Evolutionary conservation across 176 grass and related monocot genomes (phyloP).

Genomic region (Bolboschoenus planiculmis): DNA sequence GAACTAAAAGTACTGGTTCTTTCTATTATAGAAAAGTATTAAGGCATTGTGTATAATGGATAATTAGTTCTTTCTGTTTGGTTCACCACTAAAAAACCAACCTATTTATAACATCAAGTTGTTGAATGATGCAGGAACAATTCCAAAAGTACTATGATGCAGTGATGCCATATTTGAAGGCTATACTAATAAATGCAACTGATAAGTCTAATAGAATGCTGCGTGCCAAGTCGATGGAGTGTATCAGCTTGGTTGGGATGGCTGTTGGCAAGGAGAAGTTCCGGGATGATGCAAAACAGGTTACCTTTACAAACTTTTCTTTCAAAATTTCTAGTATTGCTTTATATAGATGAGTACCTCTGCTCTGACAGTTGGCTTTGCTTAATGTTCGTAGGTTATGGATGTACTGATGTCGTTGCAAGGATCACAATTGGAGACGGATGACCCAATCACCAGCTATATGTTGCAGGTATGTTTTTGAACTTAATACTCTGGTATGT

Average conservation of each 20-base stretch:
- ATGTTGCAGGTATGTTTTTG: constrained; percentile 75
- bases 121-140: constrained; percentile 52
- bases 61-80: neutral
- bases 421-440: constrained; percentile 93
- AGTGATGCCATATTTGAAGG: constrained; percentile 97
- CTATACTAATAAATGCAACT: constrained; percentile 96
- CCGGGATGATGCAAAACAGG: constrained; percentile 96
- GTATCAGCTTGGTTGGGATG: constrained; percentile 99
- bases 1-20: too few relatives aligned
- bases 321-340: neutral
- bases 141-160: constrained; percentile 99
- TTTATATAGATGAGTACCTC: neutral
- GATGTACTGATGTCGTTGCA: constrained; percentile 96
- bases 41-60: neutral
- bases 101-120: neutral
- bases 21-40: neutral
- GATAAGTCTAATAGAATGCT: constrained; percentile 99
- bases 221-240: constrained; percentile 97
- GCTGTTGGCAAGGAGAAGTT: constrained; percentile 99
- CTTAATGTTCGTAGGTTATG: constrained; percentile 59
- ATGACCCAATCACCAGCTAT: constrained; percentile 97
- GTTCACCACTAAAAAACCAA: neutral
- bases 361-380: constrained; percentile 21
- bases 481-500: neutral
- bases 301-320: constrained; percentile 17